These are phyloP conservation scores for Zygotorulaspora mrakii DNA, from an alignment of 1,139 yeast genomes.

Conservation along the genomic window DNA sequence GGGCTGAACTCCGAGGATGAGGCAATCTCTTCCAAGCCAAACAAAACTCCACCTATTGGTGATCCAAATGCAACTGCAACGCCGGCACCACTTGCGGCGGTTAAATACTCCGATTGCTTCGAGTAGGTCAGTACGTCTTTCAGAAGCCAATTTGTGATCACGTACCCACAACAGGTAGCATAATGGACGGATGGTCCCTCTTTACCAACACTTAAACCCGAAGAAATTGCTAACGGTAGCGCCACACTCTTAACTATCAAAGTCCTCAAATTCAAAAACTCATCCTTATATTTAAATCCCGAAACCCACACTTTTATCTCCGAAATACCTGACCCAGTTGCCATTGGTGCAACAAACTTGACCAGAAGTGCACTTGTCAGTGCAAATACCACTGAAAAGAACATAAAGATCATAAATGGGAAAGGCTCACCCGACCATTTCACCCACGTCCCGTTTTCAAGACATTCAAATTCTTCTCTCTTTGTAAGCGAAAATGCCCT, in stretches of 20 bases:
- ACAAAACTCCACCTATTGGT: constrained; percentile 91
- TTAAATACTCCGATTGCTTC: constrained; percentile 48
- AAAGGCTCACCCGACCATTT: constrained; percentile 48
- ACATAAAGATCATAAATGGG: constrained; percentile 58
- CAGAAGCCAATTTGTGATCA: constrained; percentile 40
- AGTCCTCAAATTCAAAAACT: constrained; percentile 73
- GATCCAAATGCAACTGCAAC: constrained; percentile 92
- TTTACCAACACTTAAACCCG: constrained; percentile 87
- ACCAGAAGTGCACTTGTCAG: constrained; percentile 65
- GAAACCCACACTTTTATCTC: constrained; percentile 94
- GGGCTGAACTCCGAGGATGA: constrained; percentile 53
- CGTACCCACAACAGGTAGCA: constrained; percentile 61
- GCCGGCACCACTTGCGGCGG: constrained; percentile 91
- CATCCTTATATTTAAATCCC: constrained; percentile 72
- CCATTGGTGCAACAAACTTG: constrained; percentile 71
- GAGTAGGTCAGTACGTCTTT: constrained; percentile 45
- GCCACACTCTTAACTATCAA: constrained; percentile 72
- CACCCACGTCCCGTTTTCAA: constrained; percentile 47
- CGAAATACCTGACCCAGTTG: constrained; percentile 96
- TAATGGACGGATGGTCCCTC: constrained; percentile 94
- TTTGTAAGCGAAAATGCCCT: constrained; percentile 18
- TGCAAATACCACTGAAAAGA: constrained; percentile 60
- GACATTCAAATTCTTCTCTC: constrained; percentile 42
- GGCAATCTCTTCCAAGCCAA: constrained; percentile 61
- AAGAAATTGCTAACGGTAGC: constrained; percentile 79